phyloP scores from a whole-genome alignment of 73 alveolate species.

The Paramecium caudatum region DNA sequence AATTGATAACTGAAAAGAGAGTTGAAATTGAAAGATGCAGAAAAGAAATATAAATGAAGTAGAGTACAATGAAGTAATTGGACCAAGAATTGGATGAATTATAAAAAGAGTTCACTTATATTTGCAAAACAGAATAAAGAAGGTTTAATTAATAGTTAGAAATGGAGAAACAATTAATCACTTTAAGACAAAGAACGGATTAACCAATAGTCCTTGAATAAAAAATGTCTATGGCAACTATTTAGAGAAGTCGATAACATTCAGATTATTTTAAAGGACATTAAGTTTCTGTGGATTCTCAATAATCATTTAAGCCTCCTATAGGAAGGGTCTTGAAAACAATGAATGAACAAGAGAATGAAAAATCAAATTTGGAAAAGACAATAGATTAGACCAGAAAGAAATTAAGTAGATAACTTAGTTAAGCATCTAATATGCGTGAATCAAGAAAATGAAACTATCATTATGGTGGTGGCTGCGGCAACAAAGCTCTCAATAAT shows the following conservation, averaged over 20 bases:
- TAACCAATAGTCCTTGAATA: conserved; percentile 14
- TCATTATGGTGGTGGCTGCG: background rate
- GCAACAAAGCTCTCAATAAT: conserved; percentile 42
- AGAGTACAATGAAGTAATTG: background rate
- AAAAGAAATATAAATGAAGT: background rate
- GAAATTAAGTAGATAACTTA: conserved; percentile 4
- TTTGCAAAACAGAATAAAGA: conserved; percentile 2
- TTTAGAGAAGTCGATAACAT: conserved; percentile 28
- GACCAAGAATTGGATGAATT: background rate
- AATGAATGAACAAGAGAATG: background rate
- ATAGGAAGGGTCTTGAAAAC: background rate
- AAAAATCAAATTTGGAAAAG: conserved; percentile 20
- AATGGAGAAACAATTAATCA: background rate
- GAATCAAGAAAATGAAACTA: background rate
- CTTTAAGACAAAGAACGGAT: background rate
- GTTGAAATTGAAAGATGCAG: conserved; percentile 37
- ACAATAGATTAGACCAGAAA: conserved; percentile 27
- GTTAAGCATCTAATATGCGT: conserved; percentile 17
- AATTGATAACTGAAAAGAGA: background rate
- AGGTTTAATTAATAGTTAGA: conserved; percentile 6
- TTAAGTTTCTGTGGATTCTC: background rate
- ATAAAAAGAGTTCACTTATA: conserved; percentile 18
- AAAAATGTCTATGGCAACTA: background rate
- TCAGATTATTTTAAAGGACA: conserved; percentile 9
- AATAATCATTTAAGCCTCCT: background rate